Evolutionary conservation across 116 monocot species (phyloP), one percentile per base, ranked within the genome.

Genomic region (Zostera marina): DNA sequence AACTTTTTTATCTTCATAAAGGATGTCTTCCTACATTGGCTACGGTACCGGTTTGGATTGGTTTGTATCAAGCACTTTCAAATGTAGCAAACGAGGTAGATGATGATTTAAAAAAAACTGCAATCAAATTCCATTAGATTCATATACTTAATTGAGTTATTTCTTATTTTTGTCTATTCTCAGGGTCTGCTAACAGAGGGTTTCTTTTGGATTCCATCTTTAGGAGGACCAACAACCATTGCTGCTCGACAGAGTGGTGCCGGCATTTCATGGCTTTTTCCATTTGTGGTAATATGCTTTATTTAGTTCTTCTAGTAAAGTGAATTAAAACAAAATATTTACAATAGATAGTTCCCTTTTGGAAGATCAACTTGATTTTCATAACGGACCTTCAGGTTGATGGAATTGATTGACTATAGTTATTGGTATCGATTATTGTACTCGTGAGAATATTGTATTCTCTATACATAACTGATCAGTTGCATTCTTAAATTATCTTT

Each of bases 31-130:
- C 91, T 47, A 91, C 98, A 56, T 91, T 99, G 86, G 91, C 86
- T 32, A 99, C 91, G 41, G 79, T 99, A 73, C 91, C 98, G 41
- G 87, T 99, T 39, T 99, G 91, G 91, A 91, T 99, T 69, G 98
- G 98, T 49, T 68, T 87, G 44, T 99, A 99, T 69, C 98, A 99
- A 69, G 91, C 91, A 67, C 98, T 99, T 59, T 91, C 98, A 69
- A 99, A 99, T 75, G 91, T 91, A 32, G 98, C 98, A 60, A 99
- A 99, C 73, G 98, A 99, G 87, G 91, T 81, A 72, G 19, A 23
- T 55, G 23, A 12, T 14, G 32, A 55, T 25, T 25, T 32, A 32
- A 32, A 32, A 32, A 32, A 32, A 32, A 32, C 32, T 32, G 32
- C 32, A 0, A 32, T 32, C 32, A 0, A 32, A 5, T 58, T 41